Evolutionary conservation across 306 rosid genomes (phyloP), one percentile per base, ranked within the genome.

Genomic region (Acacia confusa): DNA sequence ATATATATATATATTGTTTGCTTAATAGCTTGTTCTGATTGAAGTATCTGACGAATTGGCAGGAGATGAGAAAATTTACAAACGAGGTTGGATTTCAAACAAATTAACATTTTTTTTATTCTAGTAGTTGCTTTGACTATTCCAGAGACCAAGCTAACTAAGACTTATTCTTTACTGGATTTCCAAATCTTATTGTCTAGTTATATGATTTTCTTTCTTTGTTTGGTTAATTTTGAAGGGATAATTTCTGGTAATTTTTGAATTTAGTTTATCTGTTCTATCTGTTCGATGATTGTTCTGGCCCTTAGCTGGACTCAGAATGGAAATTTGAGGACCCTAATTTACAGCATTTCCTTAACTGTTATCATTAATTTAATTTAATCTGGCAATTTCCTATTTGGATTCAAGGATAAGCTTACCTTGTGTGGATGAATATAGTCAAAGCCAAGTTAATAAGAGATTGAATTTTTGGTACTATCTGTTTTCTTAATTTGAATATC

Each of bases 281-380:
- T 61, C 6, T 61, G 32, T 71, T 71, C 45, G 30, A 48, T 25
- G 15, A 27, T 57, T 57, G 50, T 52, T 52, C 34, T 55, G 40
- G 73, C 76, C 68, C 8, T 47, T 68, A 48, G 82, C 61, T 72
- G 64, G 22, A 66, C 72, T 24, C 38, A 58, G 43, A 30, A 40
- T 68, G 17, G 58, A 72, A 72, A 20, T 71, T 71, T 71, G 22
- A 24, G 45, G 22, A 63, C 84, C 72, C 83, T 77, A 27, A 79
- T 77, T 86, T 57, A 7, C 2, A 11, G 72, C 83, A 60, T 77
- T 66, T 73, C 45, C 70, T 72, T 43, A 10, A 41, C 16, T 53
- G 47, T 75, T 53, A 9, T 36, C 47, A 17, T 6, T 8, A 17
- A 65, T 32, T 65, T 65, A 32, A 65, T 30, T 8, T 15, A 64